phyloP scores from a whole-genome alignment of 108 stramenopile genomes.

The Pseudonitzschia pungens region DNA sequence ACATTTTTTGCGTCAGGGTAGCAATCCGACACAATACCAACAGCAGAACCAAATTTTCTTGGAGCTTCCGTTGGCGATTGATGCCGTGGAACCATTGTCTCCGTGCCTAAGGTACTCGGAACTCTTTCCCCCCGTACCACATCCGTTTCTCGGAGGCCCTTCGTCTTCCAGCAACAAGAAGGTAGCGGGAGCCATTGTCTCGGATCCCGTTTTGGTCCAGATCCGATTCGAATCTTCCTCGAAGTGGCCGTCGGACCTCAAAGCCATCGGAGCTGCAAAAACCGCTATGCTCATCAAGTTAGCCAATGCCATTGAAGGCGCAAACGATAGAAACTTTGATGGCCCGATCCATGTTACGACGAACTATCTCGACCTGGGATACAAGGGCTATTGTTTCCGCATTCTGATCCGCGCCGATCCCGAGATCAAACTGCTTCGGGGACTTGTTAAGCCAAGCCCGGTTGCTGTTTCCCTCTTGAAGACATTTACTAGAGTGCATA shows the following conservation, averaged over 20 bases:
- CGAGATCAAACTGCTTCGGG: slow-evolving; percentile 66
- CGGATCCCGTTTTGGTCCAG: slow-evolving; percentile 70
- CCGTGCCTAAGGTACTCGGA: slow-evolving; percentile 76
- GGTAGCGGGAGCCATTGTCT: slow-evolving; percentile 54
- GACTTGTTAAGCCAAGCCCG: slow-evolving; percentile 51
- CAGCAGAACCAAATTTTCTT: slow-evolving; percentile 29
- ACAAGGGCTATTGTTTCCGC: slow-evolving; percentile 75
- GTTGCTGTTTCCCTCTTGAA: slow-evolving; percentile 50
- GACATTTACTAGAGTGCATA: slow-evolving; percentile 56
- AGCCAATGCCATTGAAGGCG: slow-evolving; percentile 70
- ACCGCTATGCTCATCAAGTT: slow-evolving; percentile 85
- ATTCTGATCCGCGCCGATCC: slow-evolving; percentile 79
- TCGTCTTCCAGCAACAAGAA: slow-evolving; percentile 26
- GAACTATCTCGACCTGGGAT: slow-evolving; percentile 64
- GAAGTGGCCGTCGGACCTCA: slow-evolving; percentile 83
- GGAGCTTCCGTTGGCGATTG: slow-evolving; percentile 76
- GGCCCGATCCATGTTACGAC: slow-evolving; percentile 65
- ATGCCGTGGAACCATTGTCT: slow-evolving; percentile 78
- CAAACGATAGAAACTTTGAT: slow-evolving; percentile 42
- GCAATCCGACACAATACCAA: slow-evolving; percentile 28
- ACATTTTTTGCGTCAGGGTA: slow-evolving; percentile 64
- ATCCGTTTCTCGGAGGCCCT: slow-evolving; percentile 70
- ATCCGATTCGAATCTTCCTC: slow-evolving; percentile 73
- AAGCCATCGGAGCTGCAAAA: slow-evolving; percentile 87
- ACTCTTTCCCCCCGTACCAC: slow-evolving; percentile 73